Evolutionary conservation across 306 rosid species (phyloP), one percentile per base, ranked within the genome.

Genomic region (Lablab purpureus): DNA sequence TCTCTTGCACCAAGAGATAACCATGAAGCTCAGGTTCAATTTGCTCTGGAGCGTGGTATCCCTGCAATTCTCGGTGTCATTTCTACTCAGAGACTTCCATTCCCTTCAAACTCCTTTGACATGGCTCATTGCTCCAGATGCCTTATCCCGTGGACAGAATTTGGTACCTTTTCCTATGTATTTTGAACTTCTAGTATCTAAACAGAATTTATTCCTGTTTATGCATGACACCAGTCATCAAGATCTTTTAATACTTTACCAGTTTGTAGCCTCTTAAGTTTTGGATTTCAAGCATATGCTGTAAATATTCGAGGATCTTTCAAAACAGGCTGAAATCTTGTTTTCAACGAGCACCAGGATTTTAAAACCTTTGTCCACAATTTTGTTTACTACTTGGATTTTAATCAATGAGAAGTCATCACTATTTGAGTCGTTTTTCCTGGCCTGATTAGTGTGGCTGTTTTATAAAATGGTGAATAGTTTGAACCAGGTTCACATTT

Each of bases 81-180:
- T 85, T 90, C 99, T 69, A 90, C 96, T 1, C 97, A 96, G 81
- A 83, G 99, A 66, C 98, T 96, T 82, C 98, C 99, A 22, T 96
- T 93, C 84, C 98, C 99, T 17, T 96, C 99, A 21, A 92, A 91
- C 81, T 85, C 99, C 64, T 96, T 96, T 73, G 99, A 96, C 66
- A 90, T 96, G 93, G 99, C 99, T 84, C 99, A 96, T 84, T 96
- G 99, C 91, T 96, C 99, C 27, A 89, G 99, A 86, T 96, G 99
- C 89, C 98, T 96, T 63, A 96, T 96, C 51, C 98, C 97, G 37
- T 96, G 99, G 99, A 90, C 98, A 17, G 99, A 93, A 80, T 96
- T 88, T 21, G 98, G 99, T 96, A 90, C 76, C 66, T 82, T 46
- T 46, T 74, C 46, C 27, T 40, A 68, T 66, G 17, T 60, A 56